phyloP scores from a whole-genome alignment of 2,329 filamentous ascomycete genomes.

The Aschersonia sp. region DNA sequence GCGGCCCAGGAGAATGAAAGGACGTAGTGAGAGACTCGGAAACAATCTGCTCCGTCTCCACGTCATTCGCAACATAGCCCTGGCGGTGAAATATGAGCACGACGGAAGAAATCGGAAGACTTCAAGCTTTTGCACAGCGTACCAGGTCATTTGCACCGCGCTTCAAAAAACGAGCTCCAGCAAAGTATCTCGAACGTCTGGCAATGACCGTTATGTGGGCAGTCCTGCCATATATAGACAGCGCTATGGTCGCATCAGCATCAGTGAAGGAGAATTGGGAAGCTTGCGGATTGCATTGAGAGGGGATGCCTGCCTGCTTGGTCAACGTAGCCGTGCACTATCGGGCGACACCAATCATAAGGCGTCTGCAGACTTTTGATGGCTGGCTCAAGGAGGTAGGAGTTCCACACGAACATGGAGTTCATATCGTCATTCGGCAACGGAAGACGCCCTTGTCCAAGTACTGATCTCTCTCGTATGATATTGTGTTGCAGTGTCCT shows the following conservation, averaged over 20 bases:
- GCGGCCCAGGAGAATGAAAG: slow-evolving; percentile 80
- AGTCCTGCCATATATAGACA: slow-evolving; percentile 74
- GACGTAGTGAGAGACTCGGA: slow-evolving; percentile 90
- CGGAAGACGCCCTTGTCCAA: slow-evolving; percentile 49
- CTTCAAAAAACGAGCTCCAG: slow-evolving; percentile 87
- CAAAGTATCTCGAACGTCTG: slow-evolving; percentile 81
- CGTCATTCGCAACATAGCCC: slow-evolving; percentile 95
- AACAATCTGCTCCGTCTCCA: slow-evolving; percentile 97
- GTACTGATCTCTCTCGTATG: slow-evolving; percentile 57
- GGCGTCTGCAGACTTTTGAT: slow-evolving; percentile 56
- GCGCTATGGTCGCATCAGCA: slow-evolving; percentile 23
- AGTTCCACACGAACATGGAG: slow-evolving; percentile 97
- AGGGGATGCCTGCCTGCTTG: slow-evolving; percentile 43
- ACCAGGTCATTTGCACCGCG: slow-evolving; percentile 79
- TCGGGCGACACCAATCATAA: slow-evolving; percentile 90
- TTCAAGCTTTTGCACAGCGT: slow-evolving; percentile 7
- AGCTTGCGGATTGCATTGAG: neutral
- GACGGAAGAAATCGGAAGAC: neutral
- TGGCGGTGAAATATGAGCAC: slow-evolving; percentile 8
- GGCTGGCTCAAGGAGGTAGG: slow-evolving; percentile 71
- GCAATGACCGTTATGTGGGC: slow-evolving; percentile 93
- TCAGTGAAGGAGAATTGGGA: neutral
- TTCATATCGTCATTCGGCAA: slow-evolving; percentile 57
- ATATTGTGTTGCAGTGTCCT: slow-evolving; percentile 88
- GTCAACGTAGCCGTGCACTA: slow-evolving; percentile 93